Evolutionary conservation across 139 green algal species (phyloP).

Genomic region (Trebouxia sp.): DNA sequence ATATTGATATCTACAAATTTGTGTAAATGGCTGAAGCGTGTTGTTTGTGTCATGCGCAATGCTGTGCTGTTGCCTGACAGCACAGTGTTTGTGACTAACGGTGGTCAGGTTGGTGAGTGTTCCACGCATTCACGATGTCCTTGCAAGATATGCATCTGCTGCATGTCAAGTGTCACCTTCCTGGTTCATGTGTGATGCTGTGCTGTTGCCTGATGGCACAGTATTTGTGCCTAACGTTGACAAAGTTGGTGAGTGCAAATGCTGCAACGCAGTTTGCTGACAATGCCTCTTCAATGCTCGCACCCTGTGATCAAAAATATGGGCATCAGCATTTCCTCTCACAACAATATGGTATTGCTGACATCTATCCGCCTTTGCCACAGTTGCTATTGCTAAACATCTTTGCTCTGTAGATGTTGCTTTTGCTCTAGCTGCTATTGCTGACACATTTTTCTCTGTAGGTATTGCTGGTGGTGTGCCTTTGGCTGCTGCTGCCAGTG

Average conservation of each 20-base stretch:
- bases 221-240: no score
- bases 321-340: no score
- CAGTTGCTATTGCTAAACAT: no score
- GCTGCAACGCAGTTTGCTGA: no score
- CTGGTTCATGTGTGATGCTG: not conserved
- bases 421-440: no score
- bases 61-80: not conserved
- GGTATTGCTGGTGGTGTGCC: constrained; percentile 27
- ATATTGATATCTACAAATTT: not conserved
- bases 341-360: no score
- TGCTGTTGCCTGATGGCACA: not conserved
- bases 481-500: not conserved
- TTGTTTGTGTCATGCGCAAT: not conserved
- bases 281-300: no score
- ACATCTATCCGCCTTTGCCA: no score
- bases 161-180: not conserved
- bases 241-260: no score
- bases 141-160: not conserved
- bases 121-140: not conserved
- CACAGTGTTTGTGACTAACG: not conserved
- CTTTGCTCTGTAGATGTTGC: not conserved
- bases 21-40: not conserved
- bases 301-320: no score
- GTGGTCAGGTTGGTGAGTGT: not conserved
- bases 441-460: not conserved